Evolutionary conservation across 208 protist genomes (phyloP).

Genomic region (Polymyxa betae): DNA sequence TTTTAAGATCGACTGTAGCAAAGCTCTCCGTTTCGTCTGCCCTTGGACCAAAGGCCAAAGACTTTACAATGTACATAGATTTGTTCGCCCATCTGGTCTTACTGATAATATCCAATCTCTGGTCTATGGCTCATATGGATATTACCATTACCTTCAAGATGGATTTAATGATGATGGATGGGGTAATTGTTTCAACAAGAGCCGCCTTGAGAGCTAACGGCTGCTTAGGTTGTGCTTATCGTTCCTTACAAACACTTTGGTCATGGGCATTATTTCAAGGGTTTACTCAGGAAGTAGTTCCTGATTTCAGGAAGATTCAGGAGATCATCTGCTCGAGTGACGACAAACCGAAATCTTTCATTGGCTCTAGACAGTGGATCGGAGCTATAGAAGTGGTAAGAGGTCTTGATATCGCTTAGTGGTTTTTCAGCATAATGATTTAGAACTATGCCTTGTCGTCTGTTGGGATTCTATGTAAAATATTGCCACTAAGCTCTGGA

Average conservation of each 20-base stretch:
- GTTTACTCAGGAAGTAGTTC: neutral
- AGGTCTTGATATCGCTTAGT: neutral
- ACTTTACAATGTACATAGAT: slow-evolving; percentile 6
- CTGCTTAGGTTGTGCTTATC: slow-evolving; percentile 61
- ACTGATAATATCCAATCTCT: neutral
- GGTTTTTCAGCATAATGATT: neutral
- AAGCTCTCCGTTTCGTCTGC: no score
- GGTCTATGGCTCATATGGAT: slow-evolving; percentile 21
- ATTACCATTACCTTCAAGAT: slow-evolving; percentile 59
- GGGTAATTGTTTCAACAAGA: neutral
- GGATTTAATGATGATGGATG: slow-evolving; percentile 33
- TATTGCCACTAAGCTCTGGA: slow-evolving; percentile 37
- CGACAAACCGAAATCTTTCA: slow-evolving; percentile 47
- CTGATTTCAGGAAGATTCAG: slow-evolving; percentile 49
- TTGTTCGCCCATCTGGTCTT: neutral
- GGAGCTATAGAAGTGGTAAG: slow-evolving; percentile 53
- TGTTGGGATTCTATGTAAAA: neutral
- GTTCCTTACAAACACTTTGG: slow-evolving; percentile 57
- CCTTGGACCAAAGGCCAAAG: neutral
- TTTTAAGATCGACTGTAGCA: no score
- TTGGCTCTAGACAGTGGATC: slow-evolving; percentile 58
- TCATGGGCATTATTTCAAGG: slow-evolving; percentile 53
- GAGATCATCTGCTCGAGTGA: slow-evolving; percentile 2
- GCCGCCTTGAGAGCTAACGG: neutral
- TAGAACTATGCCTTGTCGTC: neutral